Percentiles rank a stretch among this genome's conserved stretches.
These are phyloP conservation scores for Penicillium sp. DNA, from an alignment of 2,329 filamentous ascomycete genomes.

Conservation along the genomic window DNA sequence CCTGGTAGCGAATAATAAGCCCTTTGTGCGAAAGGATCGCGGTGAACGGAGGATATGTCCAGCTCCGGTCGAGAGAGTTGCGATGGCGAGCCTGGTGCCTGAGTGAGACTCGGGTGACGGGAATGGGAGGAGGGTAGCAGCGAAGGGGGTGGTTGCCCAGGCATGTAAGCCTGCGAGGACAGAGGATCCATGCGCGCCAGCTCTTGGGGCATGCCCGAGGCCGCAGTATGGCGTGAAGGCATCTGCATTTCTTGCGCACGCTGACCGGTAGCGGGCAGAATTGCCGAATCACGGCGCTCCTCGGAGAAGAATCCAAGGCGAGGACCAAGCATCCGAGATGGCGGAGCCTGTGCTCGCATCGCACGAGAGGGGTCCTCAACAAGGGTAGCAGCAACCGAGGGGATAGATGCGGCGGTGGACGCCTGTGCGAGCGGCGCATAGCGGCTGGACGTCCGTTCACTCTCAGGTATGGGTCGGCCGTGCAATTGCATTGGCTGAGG, in stretches of 20 bases:
- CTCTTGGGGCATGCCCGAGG: conserved; percentile 28
- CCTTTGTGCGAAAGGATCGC: conserved; percentile 39
- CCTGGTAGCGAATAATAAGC: conserved; percentile 35
- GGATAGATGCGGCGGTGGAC: conserved; percentile 30
- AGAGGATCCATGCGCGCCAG: conserved; percentile 39
- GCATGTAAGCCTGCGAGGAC: conserved; percentile 34
- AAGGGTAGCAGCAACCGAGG: conserved; percentile 28
- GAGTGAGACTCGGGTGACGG: conserved; percentile 39
- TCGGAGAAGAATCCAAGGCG: conserved; percentile 49
- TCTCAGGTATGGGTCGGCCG: conserved; percentile 36
- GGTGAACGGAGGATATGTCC: conserved; percentile 39
- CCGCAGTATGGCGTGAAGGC: conserved; percentile 34
- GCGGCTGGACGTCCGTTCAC: conserved; percentile 37
- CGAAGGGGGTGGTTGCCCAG: conserved; percentile 29
- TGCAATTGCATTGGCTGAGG: conserved; percentile 37
- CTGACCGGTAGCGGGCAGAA: conserved; percentile 27
- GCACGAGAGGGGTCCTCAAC: conserved; percentile 39
- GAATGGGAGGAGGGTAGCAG: conserved; percentile 37
- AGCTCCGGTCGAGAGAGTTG: conserved; percentile 35
- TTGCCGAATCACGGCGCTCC: conserved; percentile 38
- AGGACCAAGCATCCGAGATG: conserved; percentile 41
- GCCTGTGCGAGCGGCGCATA: conserved; percentile 46
- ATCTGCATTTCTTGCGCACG: conserved; percentile 35
- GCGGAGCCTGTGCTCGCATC: conserved; percentile 34
- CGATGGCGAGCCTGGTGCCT: conserved; percentile 39